Conservation (phyloP, 179 eudicot genomes). For the Spinacia oleracea region DNA sequence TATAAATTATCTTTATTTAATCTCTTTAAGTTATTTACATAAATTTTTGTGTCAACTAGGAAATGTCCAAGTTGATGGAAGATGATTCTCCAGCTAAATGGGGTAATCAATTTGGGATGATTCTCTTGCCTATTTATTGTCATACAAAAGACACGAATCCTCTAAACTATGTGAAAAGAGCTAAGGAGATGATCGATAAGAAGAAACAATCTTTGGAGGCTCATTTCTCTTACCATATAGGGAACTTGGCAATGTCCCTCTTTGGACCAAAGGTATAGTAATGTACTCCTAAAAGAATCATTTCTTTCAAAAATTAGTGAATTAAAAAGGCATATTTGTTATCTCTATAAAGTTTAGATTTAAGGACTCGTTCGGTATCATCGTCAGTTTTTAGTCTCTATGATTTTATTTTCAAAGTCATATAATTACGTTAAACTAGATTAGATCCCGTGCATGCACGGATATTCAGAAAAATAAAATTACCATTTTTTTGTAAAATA, state of each 20-base stretch:
- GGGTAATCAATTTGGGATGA: conserved; percentile 70
- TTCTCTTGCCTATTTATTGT: conserved; percentile 57
- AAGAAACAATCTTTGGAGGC: conserved; percentile 69
- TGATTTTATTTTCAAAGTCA: no score
- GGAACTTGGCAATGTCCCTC: conserved; percentile 47
- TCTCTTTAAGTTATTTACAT: no score
- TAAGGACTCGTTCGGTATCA: no score
- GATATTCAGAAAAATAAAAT: no score
- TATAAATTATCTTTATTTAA: no score
- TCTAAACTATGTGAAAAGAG: conserved; percentile 47
- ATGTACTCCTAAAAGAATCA: not conserved
- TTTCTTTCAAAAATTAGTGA: not conserved
- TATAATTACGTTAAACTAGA: no score
- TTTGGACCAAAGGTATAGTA: conserved; percentile 59
- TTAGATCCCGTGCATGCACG: no score
- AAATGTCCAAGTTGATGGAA: conserved; percentile 47
- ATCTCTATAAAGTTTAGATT: no score
- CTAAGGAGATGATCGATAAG: conserved; percentile 58
- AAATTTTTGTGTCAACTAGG: conserved; percentile 34
- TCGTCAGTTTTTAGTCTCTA: no score
- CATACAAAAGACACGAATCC: conserved; percentile 42
- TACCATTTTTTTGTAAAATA: no score
- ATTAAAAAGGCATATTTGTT: no score
- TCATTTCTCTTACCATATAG: conserved; percentile 41
- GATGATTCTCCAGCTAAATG: conserved; percentile 42